These are phyloP conservation scores for Pseudogymnoascus sp. DNA, from an alignment of 2,329 filamentous ascomycete genomes.

Conservation along the genomic window DNA sequence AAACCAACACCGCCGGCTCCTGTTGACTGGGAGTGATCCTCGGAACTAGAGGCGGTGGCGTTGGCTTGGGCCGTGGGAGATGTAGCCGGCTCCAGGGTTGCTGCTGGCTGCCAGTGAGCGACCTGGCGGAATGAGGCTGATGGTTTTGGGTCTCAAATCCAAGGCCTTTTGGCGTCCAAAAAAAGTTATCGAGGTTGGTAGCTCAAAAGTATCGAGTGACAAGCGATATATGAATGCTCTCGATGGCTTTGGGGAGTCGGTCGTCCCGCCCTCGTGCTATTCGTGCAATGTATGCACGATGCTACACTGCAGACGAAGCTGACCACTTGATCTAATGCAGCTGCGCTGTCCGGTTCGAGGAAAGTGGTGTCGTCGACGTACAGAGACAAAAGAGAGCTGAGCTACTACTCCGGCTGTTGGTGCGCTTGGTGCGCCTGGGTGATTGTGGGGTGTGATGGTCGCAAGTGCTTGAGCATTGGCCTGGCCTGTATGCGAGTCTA, in stretches of 20 bases:
- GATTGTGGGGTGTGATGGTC: background rate
- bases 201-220: constrained; percentile 1
- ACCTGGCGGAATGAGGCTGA: constrained; percentile 7
- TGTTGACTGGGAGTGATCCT: background rate
- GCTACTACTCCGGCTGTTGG: background rate
- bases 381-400: background rate
- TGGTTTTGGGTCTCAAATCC: background rate
- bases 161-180: background rate
- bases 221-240: background rate
- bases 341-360: background rate
- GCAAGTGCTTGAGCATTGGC: constrained; percentile 1
- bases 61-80: constrained; percentile 1
- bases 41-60: constrained; percentile 3
- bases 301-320: constrained; percentile 2
- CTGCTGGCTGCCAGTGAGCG: constrained; percentile 1
- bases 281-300: background rate
- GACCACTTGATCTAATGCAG: constrained; percentile 7
- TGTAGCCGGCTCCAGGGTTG: background rate
- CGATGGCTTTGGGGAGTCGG: background rate
- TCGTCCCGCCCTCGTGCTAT: background rate
- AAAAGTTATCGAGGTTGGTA: background rate
- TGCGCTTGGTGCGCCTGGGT: constrained; percentile 4
- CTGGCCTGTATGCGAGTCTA: background rate
- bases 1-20: constrained; percentile 6
- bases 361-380: constrained; percentile 1